These are phyloP conservation scores for Lablab purpureus DNA, from an alignment of 306 rosid genomes.

Conservation along the genomic window DNA sequence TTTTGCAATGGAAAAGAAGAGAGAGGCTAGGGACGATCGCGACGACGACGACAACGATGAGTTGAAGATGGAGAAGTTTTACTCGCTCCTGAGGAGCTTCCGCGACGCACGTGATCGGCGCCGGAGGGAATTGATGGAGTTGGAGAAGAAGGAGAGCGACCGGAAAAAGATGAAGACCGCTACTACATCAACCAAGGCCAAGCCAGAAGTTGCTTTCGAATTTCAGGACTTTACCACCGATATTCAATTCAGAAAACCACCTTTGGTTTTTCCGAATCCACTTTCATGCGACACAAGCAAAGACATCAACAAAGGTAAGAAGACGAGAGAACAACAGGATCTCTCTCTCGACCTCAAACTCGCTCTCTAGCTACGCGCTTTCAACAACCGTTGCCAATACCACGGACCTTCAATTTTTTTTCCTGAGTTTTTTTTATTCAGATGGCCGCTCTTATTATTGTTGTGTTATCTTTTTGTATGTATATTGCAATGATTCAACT, in stretches of 20 bases:
- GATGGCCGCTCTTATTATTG: not conserved
- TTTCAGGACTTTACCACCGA: conserved; percentile 53
- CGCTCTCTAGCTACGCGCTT: conserved; percentile 43
- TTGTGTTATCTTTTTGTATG: too few relatives aligned
- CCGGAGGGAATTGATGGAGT: conserved; percentile 41
- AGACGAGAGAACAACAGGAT: not conserved
- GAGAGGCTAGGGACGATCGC: not conserved
- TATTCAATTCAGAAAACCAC: conserved; percentile 41
- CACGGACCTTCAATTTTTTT: not conserved
- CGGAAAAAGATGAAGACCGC: conserved; percentile 38
- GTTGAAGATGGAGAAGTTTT: conserved; percentile 58
- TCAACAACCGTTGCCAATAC: not conserved
- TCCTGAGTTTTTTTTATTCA: not conserved
- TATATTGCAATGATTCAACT: too few relatives aligned
- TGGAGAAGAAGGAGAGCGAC: not conserved
- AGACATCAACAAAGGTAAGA: not conserved
- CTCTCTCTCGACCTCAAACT: conserved; percentile 53
- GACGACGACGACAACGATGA: conserved; percentile 46
- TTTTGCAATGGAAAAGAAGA: conserved; percentile 30
- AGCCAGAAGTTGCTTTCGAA: conserved; percentile 48
- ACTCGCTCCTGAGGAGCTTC: conserved; percentile 52
- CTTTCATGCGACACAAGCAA: not conserved
- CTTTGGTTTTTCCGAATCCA: conserved; percentile 32
- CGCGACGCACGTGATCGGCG: conserved; percentile 53
- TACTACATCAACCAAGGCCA: not conserved